phyloP scores from a whole-genome alignment of 805 yeast genomes.

The Wickerhamomyces rabaulensis region DNA sequence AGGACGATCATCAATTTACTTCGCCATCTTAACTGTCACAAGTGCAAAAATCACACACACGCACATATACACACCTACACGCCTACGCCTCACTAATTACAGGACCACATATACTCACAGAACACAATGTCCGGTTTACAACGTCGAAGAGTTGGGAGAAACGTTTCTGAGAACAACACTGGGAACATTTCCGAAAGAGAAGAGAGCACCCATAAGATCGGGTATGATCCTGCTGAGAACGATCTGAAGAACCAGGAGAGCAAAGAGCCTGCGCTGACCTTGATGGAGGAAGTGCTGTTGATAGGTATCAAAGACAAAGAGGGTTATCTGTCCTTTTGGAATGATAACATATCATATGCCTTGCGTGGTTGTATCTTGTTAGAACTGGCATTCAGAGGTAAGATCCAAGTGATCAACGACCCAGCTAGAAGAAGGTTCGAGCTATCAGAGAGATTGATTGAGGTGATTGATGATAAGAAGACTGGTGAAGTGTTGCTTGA shows the following conservation, averaged over 20 bases:
- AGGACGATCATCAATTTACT: not conserved
- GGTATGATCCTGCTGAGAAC: constrained; percentile 66
- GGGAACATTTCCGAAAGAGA: constrained; percentile 5
- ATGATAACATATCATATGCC: constrained; percentile 94
- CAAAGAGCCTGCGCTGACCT: constrained; percentile 68
- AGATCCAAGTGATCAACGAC: constrained; percentile 84
- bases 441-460: constrained; percentile 78
- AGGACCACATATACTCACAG: not conserved
- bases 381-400: constrained; percentile 88
- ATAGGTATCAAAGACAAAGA: constrained; percentile 94
- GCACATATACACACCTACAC: too few species aligned
- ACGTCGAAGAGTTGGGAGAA: constrained; percentile 64
- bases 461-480: constrained; percentile 76
- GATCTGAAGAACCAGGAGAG: constrained; percentile 30
- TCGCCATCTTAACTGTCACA: not conserved
- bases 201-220: constrained; percentile 56
- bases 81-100: not conserved
- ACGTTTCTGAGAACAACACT: constrained; percentile 12
- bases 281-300: constrained; percentile 94
- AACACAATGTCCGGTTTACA: constrained; percentile 52
- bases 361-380: constrained; percentile 89
- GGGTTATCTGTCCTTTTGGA: constrained; percentile 96
- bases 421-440: constrained; percentile 89
- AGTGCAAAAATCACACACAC: not conserved
- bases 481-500: constrained; percentile 95